Evolutionary conservation across 768 basidiomycete genomes (phyloP).

Genomic region (Amylocystis lapponica): DNA sequence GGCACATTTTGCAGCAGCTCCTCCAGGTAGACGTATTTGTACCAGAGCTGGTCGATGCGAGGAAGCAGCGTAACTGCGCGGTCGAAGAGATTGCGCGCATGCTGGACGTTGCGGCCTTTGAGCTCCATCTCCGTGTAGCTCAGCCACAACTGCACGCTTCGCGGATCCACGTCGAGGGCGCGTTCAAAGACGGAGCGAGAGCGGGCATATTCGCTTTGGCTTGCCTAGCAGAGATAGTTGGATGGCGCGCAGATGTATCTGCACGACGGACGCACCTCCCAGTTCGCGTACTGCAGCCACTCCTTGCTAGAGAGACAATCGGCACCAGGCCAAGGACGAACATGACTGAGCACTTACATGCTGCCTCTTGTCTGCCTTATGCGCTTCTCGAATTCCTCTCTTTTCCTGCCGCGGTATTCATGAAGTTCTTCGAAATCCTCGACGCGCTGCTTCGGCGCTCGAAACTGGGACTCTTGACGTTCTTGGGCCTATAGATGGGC

Average conservation of each 20-base stretch:
- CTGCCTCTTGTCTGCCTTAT: slow-evolving; percentile 74
- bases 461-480: slow-evolving; percentile 86
- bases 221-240: slow-evolving; percentile 48
- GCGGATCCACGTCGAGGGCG: slow-evolving; percentile 91
- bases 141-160: slow-evolving; percentile 88
- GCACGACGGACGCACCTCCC: slow-evolving; percentile 71
- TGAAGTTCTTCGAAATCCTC: slow-evolving; percentile 91
- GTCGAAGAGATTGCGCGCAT: slow-evolving; percentile 95
- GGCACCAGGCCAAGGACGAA: slow-evolving; percentile 1
- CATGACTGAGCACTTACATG: slow-evolving; percentile 46
- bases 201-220: slow-evolving; percentile 93
- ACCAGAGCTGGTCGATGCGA: slow-evolving; percentile 96
- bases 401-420: slow-evolving; percentile 88
- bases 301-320: slow-evolving; percentile 53
- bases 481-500: slow-evolving; percentile 80
- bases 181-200: slow-evolving; percentile 95
- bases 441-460: slow-evolving; percentile 90
- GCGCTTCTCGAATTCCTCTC: slow-evolving; percentile 92
- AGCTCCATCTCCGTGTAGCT: slow-evolving; percentile 97
- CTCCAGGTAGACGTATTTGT: slow-evolving; percentile 98
- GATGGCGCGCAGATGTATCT: too few species aligned
- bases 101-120: slow-evolving; percentile 95
- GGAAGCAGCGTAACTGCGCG: slow-evolving; percentile 95
- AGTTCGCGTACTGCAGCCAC: slow-evolving; percentile 83
- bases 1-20: slow-evolving; percentile 94